Conservation (phyloP, 768 basidiomycete genomes). For the Macrolepiota dolichaula region DNA sequence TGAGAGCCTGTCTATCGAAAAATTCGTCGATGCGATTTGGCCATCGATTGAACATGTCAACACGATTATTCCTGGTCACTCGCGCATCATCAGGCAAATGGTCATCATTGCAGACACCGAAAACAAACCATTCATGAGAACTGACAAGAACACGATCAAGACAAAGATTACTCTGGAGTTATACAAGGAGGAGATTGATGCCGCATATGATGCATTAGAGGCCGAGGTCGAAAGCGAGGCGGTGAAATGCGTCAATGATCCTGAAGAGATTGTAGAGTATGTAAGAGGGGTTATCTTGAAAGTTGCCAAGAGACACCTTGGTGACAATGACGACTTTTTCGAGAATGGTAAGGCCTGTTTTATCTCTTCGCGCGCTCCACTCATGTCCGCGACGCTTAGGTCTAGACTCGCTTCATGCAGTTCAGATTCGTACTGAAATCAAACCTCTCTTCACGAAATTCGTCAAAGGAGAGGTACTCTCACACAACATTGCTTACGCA, state of each 20-base stretch:
- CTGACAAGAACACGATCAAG: slow-evolving; percentile 23
- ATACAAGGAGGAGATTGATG: slow-evolving; percentile 24
- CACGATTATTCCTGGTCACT: slow-evolving; percentile 21
- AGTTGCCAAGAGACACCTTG: slow-evolving; percentile 1
- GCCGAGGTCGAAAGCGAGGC: slow-evolving; percentile 2
- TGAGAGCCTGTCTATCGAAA: not conserved
- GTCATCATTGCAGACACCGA: slow-evolving; percentile 17
- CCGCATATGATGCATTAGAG: slow-evolving; percentile 17
- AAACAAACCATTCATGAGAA: slow-evolving; percentile 19
- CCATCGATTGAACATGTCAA: slow-evolving; percentile 21
- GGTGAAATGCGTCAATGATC: not conserved
- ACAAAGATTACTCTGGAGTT: slow-evolving; percentile 16
- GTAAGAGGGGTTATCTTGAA: not conserved
- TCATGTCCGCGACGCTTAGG: not conserved
- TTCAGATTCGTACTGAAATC: slow-evolving; percentile 11
- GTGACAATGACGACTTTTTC: slow-evolving; percentile 9
- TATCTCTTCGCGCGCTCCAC: not conserved
- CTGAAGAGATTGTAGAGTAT: slow-evolving; percentile 10
- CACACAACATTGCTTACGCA: slow-evolving; percentile 9
- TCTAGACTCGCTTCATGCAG: slow-evolving; percentile 12
- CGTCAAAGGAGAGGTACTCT: not conserved
- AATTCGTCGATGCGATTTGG: slow-evolving; percentile 18
- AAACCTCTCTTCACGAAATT: slow-evolving; percentile 3
- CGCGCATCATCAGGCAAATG: slow-evolving; percentile 22
- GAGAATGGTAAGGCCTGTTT: slow-evolving; percentile 2